A percentile compares a stretch with the other conserved stretches of the same genome.
phyloP scores from a whole-genome alignment of 78 protist species.

The Monosiga brevicollis region DNA sequence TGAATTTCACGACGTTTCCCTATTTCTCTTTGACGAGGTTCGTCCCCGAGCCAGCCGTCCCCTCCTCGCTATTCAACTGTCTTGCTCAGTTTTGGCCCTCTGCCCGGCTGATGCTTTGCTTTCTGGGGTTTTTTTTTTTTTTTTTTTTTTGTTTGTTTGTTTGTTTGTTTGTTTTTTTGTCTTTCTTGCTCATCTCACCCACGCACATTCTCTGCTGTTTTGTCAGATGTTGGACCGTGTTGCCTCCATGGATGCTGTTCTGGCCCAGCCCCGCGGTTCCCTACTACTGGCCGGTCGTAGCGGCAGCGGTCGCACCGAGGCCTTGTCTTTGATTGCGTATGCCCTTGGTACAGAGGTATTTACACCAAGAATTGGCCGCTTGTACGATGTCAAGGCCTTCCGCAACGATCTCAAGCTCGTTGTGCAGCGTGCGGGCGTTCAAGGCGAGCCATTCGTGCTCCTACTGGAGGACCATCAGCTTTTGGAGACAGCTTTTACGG shows the following conservation, averaged over 20 bases:
- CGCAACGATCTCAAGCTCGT: constrained; percentile 36
- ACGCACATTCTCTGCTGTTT: too few relatives aligned
- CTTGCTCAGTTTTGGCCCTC: too few relatives aligned
- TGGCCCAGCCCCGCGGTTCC: constrained; percentile 62
- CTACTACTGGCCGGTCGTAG: constrained; percentile 51
- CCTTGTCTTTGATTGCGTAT: constrained; percentile 30
- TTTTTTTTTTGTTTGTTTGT: too few relatives aligned
- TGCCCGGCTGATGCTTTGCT: too few relatives aligned
- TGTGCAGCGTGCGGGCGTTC: constrained; percentile 45
- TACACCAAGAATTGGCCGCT: constrained; percentile 31
- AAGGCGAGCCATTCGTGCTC: constrained; percentile 30
- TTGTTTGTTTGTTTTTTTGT: too few relatives aligned
- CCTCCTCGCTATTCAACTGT: too few relatives aligned
- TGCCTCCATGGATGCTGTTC: constrained; percentile 61
- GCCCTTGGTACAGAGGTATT: constrained; percentile 22
- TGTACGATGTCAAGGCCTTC: constrained; percentile 38
- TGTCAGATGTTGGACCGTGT: constrained; percentile 42
- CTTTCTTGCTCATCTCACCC: too few relatives aligned
- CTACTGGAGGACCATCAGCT: constrained; percentile 69
- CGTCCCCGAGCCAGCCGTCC: too few relatives aligned
- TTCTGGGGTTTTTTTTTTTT: too few relatives aligned
- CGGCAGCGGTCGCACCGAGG: constrained; percentile 63
- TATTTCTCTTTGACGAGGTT: too few relatives aligned
- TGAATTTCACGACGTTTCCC: too few relatives aligned
- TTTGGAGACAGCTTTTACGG: constrained; percentile 6